Evolutionary conservation across 2,329 filamentous ascomycete genomes (phyloP), one percentile per base, ranked within the genome.

Genomic region (Ceratocystis cacaofunesta): DNA sequence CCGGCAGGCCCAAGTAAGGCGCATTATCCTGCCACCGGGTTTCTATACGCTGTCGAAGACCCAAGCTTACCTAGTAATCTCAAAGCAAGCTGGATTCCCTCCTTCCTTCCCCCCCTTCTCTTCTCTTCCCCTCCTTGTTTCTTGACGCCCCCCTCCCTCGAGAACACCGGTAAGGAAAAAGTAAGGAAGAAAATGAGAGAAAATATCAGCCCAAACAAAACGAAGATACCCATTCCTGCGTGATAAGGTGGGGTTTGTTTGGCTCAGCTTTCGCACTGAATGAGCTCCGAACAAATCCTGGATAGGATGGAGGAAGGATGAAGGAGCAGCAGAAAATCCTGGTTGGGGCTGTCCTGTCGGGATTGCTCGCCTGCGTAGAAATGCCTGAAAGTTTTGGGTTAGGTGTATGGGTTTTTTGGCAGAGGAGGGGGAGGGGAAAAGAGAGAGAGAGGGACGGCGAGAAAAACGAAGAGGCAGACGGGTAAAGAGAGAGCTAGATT

Each of bases 181-280:
- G 5, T 12, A 50, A 19, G n/a, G 22, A 50, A 22, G 22, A 22
- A 52, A 52, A n/a, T 19, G 22, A 52, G 22, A 52, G 28, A 15
- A 32, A 58, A 58, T 58, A 25, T 58, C 55, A 58, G 55, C 55
- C 55, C 55, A 58, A 62, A 28, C 19, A 48, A 44, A 28, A 12
- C 17, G 3, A 12, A 61, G 30, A 43, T 36, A 19, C 30, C 28
- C 46, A 48, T 62, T n/a, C 61, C 15, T 62, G 25, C 61, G 50
- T 62, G 43, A 48, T 25, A 19, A 48, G 19, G 61, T 62, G 61
- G 61, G 43, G 19, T 62, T 50, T 50, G 46, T 36, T n/a, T 58
- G 55, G 15, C 55, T 58, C 55, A 58, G 55, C 28, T 58, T n/a
- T 25, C 36, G 36, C 12, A 41, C 36, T 41, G 36, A 1, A 41